Percentiles rank a stretch among this genome's conserved stretches.
phyloP scores from a whole-genome alignment of 2,329 filamentous ascomycete genomes.

The Xylariaceae sp. region DNA sequence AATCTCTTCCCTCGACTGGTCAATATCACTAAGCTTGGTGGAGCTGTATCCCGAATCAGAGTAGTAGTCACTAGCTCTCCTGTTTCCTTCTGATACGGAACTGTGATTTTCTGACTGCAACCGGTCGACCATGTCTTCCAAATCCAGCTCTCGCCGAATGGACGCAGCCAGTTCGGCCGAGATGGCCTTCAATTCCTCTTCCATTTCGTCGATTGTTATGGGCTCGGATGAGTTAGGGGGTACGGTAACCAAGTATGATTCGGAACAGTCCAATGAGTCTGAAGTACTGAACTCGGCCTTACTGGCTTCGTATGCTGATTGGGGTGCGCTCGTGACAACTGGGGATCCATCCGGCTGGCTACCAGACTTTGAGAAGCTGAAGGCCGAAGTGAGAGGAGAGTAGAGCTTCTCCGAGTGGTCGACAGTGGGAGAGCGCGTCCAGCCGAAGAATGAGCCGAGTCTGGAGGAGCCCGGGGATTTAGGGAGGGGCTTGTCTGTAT shows the following conservation, averaged over 20 bases:
- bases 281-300: slow-evolving; percentile 39
- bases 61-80: slow-evolving; percentile 93
- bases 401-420: slow-evolving; percentile 46
- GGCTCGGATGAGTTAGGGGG: slow-evolving; percentile 38
- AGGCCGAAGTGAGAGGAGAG: slow-evolving; percentile 48
- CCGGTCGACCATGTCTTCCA: slow-evolving; percentile 88
- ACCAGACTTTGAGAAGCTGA: slow-evolving; percentile 38
- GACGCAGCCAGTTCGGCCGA: slow-evolving; percentile 88
- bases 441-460: slow-evolving; percentile 50
- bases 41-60: slow-evolving; percentile 92
- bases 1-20: slow-evolving; percentile 63
- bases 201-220: slow-evolving; percentile 74
- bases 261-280: slow-evolving; percentile 45
- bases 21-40: slow-evolving; percentile 65
- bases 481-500: slow-evolving; percentile 51
- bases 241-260: slow-evolving; percentile 49
- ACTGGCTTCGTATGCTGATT: slow-evolving; percentile 34
- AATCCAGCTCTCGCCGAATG: slow-evolving; percentile 90
- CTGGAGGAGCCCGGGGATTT: slow-evolving; percentile 48
- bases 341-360: slow-evolving; percentile 40
- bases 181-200: slow-evolving; percentile 90
- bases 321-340: slow-evolving; percentile 35
- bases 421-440: slow-evolving; percentile 45
- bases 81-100: slow-evolving; percentile 49
- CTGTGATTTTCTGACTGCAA: slow-evolving; percentile 71